Evolutionary conservation across 1,139 yeast species (phyloP).

Genomic region (Geotrichum phurueaensis): DNA sequence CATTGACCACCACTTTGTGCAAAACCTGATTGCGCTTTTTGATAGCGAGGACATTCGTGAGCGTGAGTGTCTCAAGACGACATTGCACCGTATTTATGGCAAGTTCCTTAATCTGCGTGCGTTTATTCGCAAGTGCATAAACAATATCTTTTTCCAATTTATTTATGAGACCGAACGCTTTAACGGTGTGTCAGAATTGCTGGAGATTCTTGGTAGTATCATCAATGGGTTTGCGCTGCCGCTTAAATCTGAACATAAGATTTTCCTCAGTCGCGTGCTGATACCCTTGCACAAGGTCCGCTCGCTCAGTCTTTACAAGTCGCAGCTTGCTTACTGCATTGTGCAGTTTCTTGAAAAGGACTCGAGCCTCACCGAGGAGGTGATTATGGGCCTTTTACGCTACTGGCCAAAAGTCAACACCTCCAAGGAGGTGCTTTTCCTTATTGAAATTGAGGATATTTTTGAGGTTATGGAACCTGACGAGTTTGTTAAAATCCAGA

Average conservation of each 20-base stretch:
- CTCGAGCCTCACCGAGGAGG: slow-evolving; percentile 87
- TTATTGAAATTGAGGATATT: slow-evolving; percentile 93
- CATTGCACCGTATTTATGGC: slow-evolving; percentile 92
- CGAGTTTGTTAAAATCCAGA: slow-evolving; percentile 87
- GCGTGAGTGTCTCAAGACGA: slow-evolving; percentile 89
- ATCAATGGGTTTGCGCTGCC: slow-evolving; percentile 98
- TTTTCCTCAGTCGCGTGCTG: slow-evolving; percentile 82
- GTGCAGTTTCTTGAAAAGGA: slow-evolving; percentile 97
- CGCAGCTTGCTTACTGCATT: slow-evolving; percentile 94
- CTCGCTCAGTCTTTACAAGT: slow-evolving; percentile 82
- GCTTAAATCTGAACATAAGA: slow-evolving; percentile 91
- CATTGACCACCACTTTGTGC: slow-evolving; percentile 85
- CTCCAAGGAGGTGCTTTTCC: slow-evolving; percentile 91
- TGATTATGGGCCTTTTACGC: slow-evolving; percentile 81
- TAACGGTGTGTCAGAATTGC: slow-evolving; percentile 90
- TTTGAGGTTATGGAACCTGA: slow-evolving; percentile 96
- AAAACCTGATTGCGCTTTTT: slow-evolving; percentile 74
- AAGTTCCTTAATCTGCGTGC: slow-evolving; percentile 86
- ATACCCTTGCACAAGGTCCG: slow-evolving; percentile 92
- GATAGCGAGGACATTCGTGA: slow-evolving; percentile 97
- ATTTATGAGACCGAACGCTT: slow-evolving; percentile 93
- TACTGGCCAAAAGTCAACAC: slow-evolving; percentile 97
- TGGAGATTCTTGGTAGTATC: slow-evolving; percentile 91
- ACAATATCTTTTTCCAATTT: slow-evolving; percentile 87
- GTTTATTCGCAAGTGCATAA: slow-evolving; percentile 84